A percentile compares a stretch with the other conserved stretches of the same genome.
These are phyloP conservation scores for Diplodia seriata DNA, from an alignment of 2,329 filamentous ascomycete genomes.

Conservation along the genomic window DNA sequence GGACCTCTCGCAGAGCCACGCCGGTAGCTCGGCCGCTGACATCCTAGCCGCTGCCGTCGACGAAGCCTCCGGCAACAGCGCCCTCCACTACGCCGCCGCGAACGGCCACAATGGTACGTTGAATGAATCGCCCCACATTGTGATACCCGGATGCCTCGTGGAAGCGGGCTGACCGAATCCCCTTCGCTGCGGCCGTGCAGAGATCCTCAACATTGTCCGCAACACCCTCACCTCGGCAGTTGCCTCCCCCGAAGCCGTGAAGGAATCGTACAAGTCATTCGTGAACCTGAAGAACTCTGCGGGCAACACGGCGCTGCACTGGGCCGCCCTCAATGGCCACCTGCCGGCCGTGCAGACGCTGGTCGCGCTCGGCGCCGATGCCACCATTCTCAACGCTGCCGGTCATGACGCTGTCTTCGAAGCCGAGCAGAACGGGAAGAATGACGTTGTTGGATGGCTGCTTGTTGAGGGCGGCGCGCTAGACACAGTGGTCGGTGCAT, in stretches of 20 bases:
- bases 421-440: constrained; percentile 58
- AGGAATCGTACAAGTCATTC: constrained; percentile 50
- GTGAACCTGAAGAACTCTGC: constrained; percentile 76
- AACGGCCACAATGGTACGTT: constrained; percentile 80
- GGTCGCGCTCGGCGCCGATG: constrained; percentile 76
- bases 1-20: constrained; percentile 62
- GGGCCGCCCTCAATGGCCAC: constrained; percentile 90
- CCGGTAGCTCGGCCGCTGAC: constrained; percentile 55
- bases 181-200: constrained; percentile 34
- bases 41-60: constrained; percentile 76
- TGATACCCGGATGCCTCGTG: background rate
- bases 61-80: constrained; percentile 75
- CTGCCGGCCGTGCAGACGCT: constrained; percentile 79
- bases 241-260: constrained; percentile 37
- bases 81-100: constrained; percentile 88
- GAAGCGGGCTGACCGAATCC: constrained; percentile 1
- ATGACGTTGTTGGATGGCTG: constrained; percentile 57
- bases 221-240: constrained; percentile 33
- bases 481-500: constrained; percentile 46
- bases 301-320: constrained; percentile 92
- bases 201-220: constrained; percentile 43
- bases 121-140: background rate
- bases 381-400: constrained; percentile 78
- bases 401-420: constrained; percentile 70
- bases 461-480: constrained; percentile 55